Base-by-base conservation (phyloP, 306 rosid genomes). In the Pyrus communis region DNA sequence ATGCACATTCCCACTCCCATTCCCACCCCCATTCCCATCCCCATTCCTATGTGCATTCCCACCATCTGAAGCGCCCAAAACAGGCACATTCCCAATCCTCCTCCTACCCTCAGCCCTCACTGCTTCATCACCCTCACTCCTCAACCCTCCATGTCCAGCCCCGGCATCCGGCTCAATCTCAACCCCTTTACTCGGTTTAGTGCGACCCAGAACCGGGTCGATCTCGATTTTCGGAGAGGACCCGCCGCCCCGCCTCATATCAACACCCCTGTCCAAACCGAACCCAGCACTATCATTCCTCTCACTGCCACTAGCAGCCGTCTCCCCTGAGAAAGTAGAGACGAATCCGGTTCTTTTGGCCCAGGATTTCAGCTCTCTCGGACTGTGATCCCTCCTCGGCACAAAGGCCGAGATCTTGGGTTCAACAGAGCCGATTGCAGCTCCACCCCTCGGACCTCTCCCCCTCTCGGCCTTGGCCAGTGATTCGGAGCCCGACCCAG, bases 321-420 rank as follows among this genome's bases (percentile, higher is more conserved):
- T 84, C 78, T 88, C 97, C 35, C 86, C 88, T 2, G 98, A 93
- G 79, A 80, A 89, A 76, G 80, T 86, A 33, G 98, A 91, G 62
- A 93, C 96, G 87, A 84, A 93, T 60, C 98, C 98, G 43, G 97
- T 93, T 75, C 89, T 90, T 84, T 85, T 93, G 3, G 98, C 98
- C 98, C 97, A 93, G 10, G 92, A 88, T 71, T 89, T 86, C 65
- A 91, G 83, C 78, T 93, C 98, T 58, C 81, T 83, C 6, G 98
- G 98, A 81, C 86, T 84, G 80, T 87, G 91, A 52, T 88, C 93
- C 28, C 61, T 81, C 85, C 84, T 87, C 19, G 93, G 86, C 69
- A 90, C 88, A 79, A 93, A 93, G 1, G 91, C 90, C 68, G 84
- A 89, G 28, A 91, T 81, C 78, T 77, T 82, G 10, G 81, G 82